Evolutionary conservation across 306 rosid genomes (phyloP).

Genomic region (Quercus suber): DNA sequence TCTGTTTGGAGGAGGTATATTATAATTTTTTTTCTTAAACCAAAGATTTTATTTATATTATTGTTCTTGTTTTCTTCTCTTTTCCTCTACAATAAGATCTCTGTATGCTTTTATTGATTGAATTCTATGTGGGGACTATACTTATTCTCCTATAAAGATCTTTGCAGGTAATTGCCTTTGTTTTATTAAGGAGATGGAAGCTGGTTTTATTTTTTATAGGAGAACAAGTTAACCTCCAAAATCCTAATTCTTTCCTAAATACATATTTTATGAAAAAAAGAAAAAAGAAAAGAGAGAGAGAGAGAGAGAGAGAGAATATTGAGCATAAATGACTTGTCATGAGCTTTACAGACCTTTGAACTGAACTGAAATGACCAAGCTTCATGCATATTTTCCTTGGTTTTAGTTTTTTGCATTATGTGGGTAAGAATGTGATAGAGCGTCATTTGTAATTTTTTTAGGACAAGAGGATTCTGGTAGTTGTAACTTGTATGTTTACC

Average conservation of each 20-base stretch:
- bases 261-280: not conserved
- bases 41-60: not conserved
- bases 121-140: not conserved
- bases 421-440: not conserved
- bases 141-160: not conserved
- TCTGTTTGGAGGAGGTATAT: constrained; percentile 55
- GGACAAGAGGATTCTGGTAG: too few relatives aligned
- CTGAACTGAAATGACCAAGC: not conserved
- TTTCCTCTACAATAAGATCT: constrained; percentile 22
- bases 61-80: not conserved
- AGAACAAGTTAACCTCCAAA: not conserved
- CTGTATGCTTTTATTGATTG: not conserved
- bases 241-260: not conserved
- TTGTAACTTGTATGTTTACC: too few relatives aligned
- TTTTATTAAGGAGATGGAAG: not conserved
- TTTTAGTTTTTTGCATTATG: not conserved
- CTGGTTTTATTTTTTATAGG: not conserved
- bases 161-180: not conserved
- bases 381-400: not conserved
- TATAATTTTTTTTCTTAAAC: constrained; percentile 17
- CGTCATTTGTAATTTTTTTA: too few relatives aligned
- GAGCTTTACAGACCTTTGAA: not conserved
- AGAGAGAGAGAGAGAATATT: not conserved
- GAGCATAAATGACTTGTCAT: not conserved
- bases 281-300: not conserved